phyloP scores from a whole-genome alignment of 2,329 filamentous ascomycete species.

The Dothistroma pini region DNA sequence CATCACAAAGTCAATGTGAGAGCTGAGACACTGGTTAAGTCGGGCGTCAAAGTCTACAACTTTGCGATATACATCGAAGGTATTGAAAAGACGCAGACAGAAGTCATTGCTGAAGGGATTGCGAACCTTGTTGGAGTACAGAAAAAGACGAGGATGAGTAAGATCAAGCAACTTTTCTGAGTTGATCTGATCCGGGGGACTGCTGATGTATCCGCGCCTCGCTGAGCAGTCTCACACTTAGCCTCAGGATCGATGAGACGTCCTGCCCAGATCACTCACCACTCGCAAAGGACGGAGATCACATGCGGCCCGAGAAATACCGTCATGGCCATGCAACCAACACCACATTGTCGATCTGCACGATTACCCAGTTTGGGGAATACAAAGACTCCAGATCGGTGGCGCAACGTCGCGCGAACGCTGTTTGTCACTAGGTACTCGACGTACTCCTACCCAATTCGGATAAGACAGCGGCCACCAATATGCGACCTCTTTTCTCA shows the following conservation, averaged over 20 bases:
- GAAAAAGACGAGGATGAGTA: conserved; percentile 2
- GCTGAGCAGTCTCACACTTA: background rate
- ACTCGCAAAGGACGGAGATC: too few species aligned
- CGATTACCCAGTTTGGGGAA: background rate
- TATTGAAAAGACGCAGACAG: conserved; percentile 1
- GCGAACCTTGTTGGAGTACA: background rate
- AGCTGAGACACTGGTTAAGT: background rate
- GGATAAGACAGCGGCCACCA: background rate
- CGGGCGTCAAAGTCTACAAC: background rate
- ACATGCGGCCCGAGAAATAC: too few species aligned
- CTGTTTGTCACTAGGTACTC: background rate
- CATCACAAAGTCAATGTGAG: conserved; percentile 2
- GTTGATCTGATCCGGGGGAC: background rate
- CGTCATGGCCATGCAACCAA: too few species aligned
- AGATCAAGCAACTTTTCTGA: conserved; percentile 3
- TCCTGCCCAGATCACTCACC: too few species aligned
- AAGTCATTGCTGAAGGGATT: background rate
- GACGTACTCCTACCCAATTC: background rate
- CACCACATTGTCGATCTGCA: too few species aligned
- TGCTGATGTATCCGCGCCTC: background rate
- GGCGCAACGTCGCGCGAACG: background rate
- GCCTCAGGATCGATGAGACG: background rate
- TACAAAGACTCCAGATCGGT: background rate
- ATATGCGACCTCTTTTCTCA: background rate
- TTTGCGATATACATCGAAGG: background rate